Evolutionary conservation across 2,329 filamentous ascomycete species (phyloP).

Genomic region (Apiospora rasikravindrae): DNA sequence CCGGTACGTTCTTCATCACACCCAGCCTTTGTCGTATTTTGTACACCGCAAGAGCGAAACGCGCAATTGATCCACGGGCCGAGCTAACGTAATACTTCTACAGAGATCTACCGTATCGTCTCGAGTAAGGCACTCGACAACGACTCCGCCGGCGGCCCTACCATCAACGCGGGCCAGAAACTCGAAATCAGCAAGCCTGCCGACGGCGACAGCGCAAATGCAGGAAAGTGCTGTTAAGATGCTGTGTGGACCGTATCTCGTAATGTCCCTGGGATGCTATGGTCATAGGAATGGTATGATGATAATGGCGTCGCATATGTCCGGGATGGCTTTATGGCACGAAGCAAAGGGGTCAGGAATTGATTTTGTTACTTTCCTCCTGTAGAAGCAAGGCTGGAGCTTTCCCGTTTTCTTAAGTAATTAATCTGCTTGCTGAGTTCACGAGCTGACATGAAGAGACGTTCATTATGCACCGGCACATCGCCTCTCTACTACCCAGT

Average conservation of each 20-base stretch:
- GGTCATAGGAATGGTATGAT: conserved; percentile 41
- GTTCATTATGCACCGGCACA: conserved; percentile 2
- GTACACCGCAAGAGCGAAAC: conserved; percentile 19
- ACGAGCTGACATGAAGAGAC: conserved; percentile 12
- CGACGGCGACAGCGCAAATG: conserved; percentile 76
- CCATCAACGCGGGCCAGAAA: conserved; percentile 79
- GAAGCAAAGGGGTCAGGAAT: conserved; percentile 22
- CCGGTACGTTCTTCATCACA: conserved; percentile 66
- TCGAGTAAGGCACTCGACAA: conserved; percentile 96
- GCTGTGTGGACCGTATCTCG: conserved; percentile 30
- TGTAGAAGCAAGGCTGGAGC: conserved; percentile 19
- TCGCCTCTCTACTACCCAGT: background rate
- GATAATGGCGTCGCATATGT: conserved; percentile 42
- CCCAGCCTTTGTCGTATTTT: background rate
- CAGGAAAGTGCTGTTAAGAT: conserved; percentile 79
- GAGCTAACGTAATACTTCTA: background rate
- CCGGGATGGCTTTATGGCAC: conserved; percentile 32
- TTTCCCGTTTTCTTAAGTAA: conserved; percentile 20
- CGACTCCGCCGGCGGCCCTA: conserved; percentile 80
- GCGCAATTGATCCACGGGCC: conserved; percentile 25
- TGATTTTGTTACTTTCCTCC: conserved; percentile 21
- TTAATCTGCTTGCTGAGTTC: conserved; percentile 18
- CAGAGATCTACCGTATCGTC: conserved; percentile 99
- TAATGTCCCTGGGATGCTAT: conserved; percentile 30
- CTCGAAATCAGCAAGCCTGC: conserved; percentile 87